These are phyloP conservation scores for Diaporthe nobilis DNA, from an alignment of 2,329 filamentous ascomycete species.

Conservation along the genomic window DNA sequence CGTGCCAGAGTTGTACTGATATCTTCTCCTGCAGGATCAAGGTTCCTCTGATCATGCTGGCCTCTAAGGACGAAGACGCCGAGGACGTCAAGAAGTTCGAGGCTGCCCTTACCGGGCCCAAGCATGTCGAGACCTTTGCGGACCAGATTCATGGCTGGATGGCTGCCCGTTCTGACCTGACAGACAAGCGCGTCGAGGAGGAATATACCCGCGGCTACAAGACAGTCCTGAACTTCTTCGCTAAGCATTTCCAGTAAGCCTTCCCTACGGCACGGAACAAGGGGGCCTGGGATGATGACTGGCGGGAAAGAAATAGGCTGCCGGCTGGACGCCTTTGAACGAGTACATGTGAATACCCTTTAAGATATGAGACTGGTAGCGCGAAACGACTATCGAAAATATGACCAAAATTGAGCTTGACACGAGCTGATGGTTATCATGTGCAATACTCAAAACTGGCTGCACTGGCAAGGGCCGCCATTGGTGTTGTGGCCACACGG, in stretches of 20 bases:
- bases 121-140: conserved; percentile 75
- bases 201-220: conserved; percentile 75
- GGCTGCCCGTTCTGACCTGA: conserved; percentile 74
- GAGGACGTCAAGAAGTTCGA: conserved; percentile 71
- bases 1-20: neutral
- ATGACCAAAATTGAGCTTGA: neutral
- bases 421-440: too few species aligned
- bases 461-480: too few species aligned
- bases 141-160: conserved; percentile 83
- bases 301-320: conserved; percentile 2
- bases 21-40: conserved; percentile 57
- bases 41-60: conserved; percentile 73
- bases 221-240: conserved; percentile 71
- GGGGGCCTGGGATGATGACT: neutral
- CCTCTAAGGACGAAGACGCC: conserved; percentile 74
- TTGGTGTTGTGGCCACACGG: neutral
- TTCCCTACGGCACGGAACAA: neutral
- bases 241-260: conserved; percentile 58
- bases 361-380: neutral
- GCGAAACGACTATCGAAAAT: neutral
- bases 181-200: conserved; percentile 68
- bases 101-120: conserved; percentile 65
- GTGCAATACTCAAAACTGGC: too few species aligned
- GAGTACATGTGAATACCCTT: conserved; percentile 7
- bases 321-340: neutral